Evolutionary conservation across 2,329 filamentous ascomycete genomes (phyloP).

Genomic region (Drechslera avenae): DNA sequence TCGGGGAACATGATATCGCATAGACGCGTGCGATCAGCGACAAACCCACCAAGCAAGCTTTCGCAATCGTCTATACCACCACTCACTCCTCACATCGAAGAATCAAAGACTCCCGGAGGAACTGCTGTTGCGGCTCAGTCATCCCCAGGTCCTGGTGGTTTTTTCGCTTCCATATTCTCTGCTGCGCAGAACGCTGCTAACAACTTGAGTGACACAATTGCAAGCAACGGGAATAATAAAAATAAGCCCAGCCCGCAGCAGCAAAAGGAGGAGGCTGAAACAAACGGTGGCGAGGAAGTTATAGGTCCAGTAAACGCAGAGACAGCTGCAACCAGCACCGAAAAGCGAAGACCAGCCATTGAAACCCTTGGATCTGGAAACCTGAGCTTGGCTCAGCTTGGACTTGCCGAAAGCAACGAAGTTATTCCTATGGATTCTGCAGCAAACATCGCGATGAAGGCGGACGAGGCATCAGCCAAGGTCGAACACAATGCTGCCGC

Average conservation of each 20-base stretch:
- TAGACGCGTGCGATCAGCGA: constrained; percentile 65
- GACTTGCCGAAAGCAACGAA: constrained; percentile 69
- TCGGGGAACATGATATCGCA: constrained; percentile 77
- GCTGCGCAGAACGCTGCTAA: constrained; percentile 91
- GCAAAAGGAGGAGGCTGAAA: constrained; percentile 31
- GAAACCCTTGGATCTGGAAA: constrained; percentile 90
- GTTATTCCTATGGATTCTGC: constrained; percentile 63
- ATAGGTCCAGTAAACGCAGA: constrained; percentile 43
- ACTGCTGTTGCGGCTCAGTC: constrained; percentile 55
- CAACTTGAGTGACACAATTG: constrained; percentile 74
- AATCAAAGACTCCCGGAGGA: constrained; percentile 63
- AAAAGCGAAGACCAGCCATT: constrained; percentile 70
- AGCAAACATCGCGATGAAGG: constrained; percentile 59
- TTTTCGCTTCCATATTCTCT: constrained; percentile 93
- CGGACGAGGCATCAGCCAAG: constrained; percentile 61
- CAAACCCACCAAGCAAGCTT: constrained; percentile 76
- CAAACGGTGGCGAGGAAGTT: constrained; percentile 50
- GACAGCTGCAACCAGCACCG: constrained; percentile 22
- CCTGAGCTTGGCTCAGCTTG: constrained; percentile 85
- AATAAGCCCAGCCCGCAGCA: constrained; percentile 54
- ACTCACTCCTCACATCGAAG: constrained; percentile 77
- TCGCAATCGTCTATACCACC: constrained; percentile 71
- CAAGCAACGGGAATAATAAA: constrained; percentile 62
- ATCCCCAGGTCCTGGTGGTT: constrained; percentile 60
- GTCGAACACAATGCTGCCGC: constrained; percentile 64